Base-by-base conservation (phyloP, 768 basidiomycete species). In the Russula dissimulans region DNA sequence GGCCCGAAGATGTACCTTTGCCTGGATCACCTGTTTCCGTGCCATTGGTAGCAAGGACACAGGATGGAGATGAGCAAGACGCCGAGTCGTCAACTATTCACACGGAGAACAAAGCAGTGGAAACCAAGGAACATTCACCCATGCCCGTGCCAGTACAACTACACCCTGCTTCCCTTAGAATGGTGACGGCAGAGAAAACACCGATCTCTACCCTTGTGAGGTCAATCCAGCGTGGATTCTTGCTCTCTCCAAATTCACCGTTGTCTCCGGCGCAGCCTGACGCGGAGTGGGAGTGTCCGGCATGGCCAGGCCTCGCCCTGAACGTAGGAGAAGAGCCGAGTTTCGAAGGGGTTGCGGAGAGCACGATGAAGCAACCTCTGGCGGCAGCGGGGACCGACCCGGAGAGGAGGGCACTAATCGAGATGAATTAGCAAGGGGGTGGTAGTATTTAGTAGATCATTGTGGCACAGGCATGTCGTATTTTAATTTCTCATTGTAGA, bases 211-310 rank as follows among this genome's bases (percentile, higher is more conserved):
- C 80, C 9, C 77, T 88, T 34, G 67, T 74, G 26, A 66, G 67
- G 51, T 68, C 84, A 3, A 88, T 88, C 57, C 79, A 87, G 63
- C 79, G 77, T 15, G 86, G 85, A 36, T 88, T 88, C 69, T 69
- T 84, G n/a, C 78, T 81, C 64, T 82, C 84, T 4, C 85, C 84
- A 15, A 76, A 74, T n/a, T 77, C 80, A 1, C 83, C 84, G 2
- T 74, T 86, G 41, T 83, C 85, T 2, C 83, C 83, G 17, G 79
- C 81, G 29, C 74, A 79, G 57, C 73, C 76, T 34, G 80, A 83
- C 61, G 49, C 36, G 18, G 57, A 57, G 39, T 62, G 65, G 56
- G 65, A 57, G 31, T 62, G 38, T 53, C 59, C 62, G 1, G 50
- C 56, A 46, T 66, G 64, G 63, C 62, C 63, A 14, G 62, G 64